Conservation (phyloP, 1,284 basidiomycete species). For the Wallemia mellicola region DNA sequence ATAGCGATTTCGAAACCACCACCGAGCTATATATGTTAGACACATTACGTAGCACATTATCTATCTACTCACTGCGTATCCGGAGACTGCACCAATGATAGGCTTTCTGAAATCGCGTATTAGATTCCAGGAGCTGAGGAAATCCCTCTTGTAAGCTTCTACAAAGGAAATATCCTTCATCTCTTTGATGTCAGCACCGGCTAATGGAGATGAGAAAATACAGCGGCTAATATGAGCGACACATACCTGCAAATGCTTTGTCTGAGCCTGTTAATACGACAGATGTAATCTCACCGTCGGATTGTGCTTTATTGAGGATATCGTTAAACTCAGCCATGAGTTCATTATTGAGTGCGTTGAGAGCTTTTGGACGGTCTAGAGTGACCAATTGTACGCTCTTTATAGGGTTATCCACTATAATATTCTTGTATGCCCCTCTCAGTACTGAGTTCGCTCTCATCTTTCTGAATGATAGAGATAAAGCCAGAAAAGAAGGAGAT, state of each 20-base stretch:
- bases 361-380: conserved; percentile 79
- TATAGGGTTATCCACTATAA: conserved; percentile 40
- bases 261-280: conserved; percentile 83
- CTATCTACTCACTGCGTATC: conserved; percentile 64
- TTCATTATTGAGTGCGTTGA: conserved; percentile 66
- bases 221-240: neutral
- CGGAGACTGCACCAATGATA: conserved; percentile 81
- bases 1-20: conserved; percentile 90
- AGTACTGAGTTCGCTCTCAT: neutral
- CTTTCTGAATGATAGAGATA: neutral
- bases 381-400: conserved; percentile 59
- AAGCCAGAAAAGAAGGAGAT: neutral
- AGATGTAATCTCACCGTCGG: conserved; percentile 39
- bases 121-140: conserved; percentile 61
- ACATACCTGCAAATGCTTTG: conserved; percentile 62
- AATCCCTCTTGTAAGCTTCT: conserved; percentile 64
- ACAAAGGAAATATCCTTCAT: conserved; percentile 44
- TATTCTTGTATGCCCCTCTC: conserved; percentile 26
- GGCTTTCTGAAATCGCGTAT: conserved; percentile 58
- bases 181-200: conserved; percentile 29
- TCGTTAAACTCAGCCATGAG: conserved; percentile 48
- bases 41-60: too few species aligned
- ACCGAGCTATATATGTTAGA: conserved; percentile 38
- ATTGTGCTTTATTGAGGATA: conserved; percentile 39
- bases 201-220: conserved; percentile 7